phyloP scores from a whole-genome alignment of 2,329 filamentous ascomycete genomes.

The Diaporthe amygdali region DNA sequence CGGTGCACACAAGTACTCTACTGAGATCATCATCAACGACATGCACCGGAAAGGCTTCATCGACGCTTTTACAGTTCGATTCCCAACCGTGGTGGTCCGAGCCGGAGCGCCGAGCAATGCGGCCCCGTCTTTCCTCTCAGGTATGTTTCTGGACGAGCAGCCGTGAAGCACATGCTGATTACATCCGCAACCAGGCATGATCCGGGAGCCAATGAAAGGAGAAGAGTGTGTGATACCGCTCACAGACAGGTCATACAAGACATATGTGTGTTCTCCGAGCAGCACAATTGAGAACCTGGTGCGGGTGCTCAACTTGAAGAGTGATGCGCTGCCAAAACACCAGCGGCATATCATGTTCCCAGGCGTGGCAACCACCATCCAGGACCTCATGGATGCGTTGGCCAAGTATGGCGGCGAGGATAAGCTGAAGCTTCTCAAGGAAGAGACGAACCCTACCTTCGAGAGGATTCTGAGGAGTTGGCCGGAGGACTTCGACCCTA shows the following conservation, averaged over 20 bases:
- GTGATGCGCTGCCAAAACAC: constrained; percentile 46
- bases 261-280: constrained; percentile 60
- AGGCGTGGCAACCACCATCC: constrained; percentile 60
- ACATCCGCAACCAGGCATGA: constrained; percentile 51
- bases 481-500: constrained; percentile 62
- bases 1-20: constrained; percentile 67
- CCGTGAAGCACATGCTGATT: background rate
- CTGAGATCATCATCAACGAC: constrained; percentile 67
- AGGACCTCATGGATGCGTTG: constrained; percentile 65
- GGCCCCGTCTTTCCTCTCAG: constrained; percentile 65
- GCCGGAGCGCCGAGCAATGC: constrained; percentile 65
- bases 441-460: constrained; percentile 58
- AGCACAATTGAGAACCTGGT: constrained; percentile 59
- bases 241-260: constrained; percentile 52
- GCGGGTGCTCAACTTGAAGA: constrained; percentile 46
- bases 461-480: constrained; percentile 66
- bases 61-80: constrained; percentile 61
- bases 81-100: constrained; percentile 67
- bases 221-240: constrained; percentile 58
- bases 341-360: constrained; percentile 63
- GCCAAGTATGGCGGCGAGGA: constrained; percentile 61
- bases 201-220: constrained; percentile 65
- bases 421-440: constrained; percentile 55
- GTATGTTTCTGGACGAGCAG: background rate
- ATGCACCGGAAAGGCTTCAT: constrained; percentile 64